A percentile compares a stretch with the other conserved stretches of the same genome.
Evolutionary conservation across 805 yeast genomes (phyloP).

Genomic region (Sungouiella blattae): DNA sequence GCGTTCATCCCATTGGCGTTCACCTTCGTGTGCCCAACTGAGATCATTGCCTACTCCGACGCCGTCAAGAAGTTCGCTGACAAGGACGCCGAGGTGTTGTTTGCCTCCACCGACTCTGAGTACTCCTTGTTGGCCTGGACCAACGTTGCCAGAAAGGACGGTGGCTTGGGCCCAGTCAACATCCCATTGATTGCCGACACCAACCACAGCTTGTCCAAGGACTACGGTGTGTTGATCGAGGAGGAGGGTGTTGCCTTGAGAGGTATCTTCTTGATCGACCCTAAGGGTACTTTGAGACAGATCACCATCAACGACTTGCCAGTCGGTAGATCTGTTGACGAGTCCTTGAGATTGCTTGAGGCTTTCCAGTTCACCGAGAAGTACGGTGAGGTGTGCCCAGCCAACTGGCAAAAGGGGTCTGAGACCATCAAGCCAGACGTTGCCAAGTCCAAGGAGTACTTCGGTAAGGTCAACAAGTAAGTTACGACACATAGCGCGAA

Average conservation of each 20-base stretch:
- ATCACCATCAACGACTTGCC: slow-evolving; percentile 97
- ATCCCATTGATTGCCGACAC: slow-evolving; percentile 96
- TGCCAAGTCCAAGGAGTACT: slow-evolving; percentile 20
- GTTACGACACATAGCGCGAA: too few relatives aligned
- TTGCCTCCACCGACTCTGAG: slow-evolving; percentile 98
- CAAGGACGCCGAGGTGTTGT: slow-evolving; percentile 82
- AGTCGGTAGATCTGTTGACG: slow-evolving; percentile 98
- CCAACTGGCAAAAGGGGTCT: slow-evolving; percentile 92
- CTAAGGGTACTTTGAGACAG: slow-evolving; percentile 92
- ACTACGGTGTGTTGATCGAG: slow-evolving; percentile 96
- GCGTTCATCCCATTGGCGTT: slow-evolving; percentile 98
- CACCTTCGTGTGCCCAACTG: slow-evolving; percentile 99
- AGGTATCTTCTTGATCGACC: slow-evolving; percentile 98
- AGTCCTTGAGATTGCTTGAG: slow-evolving; percentile 93
- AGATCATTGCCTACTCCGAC: slow-evolving; percentile 97
- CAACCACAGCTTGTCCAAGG: slow-evolving; percentile 90
- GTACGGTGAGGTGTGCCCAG: slow-evolving; percentile 99
- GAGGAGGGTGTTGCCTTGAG: slow-evolving; percentile 97
- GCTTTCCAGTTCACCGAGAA: slow-evolving; percentile 99
- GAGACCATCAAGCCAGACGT: slow-evolving; percentile 68
- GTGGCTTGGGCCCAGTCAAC: slow-evolving; percentile 95
- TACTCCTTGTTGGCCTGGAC: slow-evolving; percentile 98
- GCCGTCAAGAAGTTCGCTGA: slow-evolving; percentile 87
- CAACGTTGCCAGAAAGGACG: slow-evolving; percentile 91
- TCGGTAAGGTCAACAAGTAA: slow-evolving; percentile 48